phyloP scores from a whole-genome alignment of 352 stramenopile genomes.

The Elongisporangium prolatum region DNA sequence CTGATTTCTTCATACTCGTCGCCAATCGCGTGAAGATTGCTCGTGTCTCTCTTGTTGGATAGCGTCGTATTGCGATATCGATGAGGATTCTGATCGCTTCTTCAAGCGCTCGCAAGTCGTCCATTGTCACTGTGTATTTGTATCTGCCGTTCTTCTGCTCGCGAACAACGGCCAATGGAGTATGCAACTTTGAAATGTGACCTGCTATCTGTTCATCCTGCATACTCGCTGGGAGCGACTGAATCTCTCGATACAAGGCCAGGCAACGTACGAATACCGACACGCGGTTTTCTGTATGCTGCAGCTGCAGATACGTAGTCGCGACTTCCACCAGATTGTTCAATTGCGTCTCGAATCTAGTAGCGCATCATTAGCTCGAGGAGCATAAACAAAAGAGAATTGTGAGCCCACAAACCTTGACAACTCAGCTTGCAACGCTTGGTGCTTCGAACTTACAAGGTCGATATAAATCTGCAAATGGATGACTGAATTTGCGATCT shows the following conservation, averaged over 20 bases:
- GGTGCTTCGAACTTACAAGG: background rate
- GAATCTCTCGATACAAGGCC: background rate
- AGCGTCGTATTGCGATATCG: background rate
- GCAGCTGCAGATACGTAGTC: background rate
- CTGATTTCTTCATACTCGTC: too few species aligned
- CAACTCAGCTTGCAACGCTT: background rate
- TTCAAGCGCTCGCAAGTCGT: background rate
- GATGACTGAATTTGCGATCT: too few species aligned
- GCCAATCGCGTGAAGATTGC: background rate
- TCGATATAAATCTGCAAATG: background rate
- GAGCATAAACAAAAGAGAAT: too few species aligned
- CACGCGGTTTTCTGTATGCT: background rate
- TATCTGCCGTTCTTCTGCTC: background rate
- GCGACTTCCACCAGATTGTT: background rate
- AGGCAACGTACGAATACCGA: background rate
- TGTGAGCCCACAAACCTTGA: background rate
- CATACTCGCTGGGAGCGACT: background rate
- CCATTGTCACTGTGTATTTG: background rate
- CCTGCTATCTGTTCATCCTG: background rate
- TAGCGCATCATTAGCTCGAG: background rate
- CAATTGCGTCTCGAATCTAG: background rate
- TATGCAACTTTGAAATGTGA: background rate
- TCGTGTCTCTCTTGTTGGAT: background rate
- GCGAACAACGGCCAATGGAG: background rate
- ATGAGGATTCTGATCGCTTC: background rate